Percentiles rank a stretch among this genome's conserved stretches.
Conservation (phyloP, 192 early-diverging fungal species). For the Spizellomyces punctatus region DNA sequence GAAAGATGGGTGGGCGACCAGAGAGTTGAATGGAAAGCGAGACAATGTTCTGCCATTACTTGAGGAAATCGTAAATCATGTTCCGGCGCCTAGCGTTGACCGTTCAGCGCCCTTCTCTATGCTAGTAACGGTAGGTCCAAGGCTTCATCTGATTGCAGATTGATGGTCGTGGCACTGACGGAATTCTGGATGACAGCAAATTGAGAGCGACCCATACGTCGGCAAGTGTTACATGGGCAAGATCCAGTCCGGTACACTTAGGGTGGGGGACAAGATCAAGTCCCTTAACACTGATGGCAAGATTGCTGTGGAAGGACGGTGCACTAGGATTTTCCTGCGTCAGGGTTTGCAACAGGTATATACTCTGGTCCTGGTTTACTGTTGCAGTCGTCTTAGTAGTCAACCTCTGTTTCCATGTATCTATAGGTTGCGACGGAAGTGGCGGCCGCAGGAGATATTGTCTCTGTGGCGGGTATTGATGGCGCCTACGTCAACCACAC, state of each 20-base stretch:
- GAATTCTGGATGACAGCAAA: conserved; percentile 46
- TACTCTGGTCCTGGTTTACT: background rate
- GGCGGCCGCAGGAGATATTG: conserved; percentile 83
- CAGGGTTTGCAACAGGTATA: conserved; percentile 65
- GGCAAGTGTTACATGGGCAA: conserved; percentile 83
- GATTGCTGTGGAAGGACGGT: conserved; percentile 66
- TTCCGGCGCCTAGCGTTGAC: conserved; percentile 70
- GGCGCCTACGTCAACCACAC: conserved; percentile 81
- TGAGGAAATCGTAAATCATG: conserved; percentile 71
- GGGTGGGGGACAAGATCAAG: conserved; percentile 75
- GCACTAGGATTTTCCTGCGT: conserved; percentile 76
- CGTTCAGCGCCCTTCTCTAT: conserved; percentile 71
- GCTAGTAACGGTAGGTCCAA: conserved; percentile 66
- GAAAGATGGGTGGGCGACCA: conserved; percentile 81
- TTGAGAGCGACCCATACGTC: conserved; percentile 79
- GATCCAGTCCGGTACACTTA: conserved; percentile 68
- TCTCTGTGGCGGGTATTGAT: conserved; percentile 75
- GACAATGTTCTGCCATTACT: conserved; percentile 59
- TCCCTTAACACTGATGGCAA: conserved; percentile 71
- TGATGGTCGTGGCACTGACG: background rate
- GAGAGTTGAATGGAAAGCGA: conserved; percentile 47
- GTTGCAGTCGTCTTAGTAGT: background rate
- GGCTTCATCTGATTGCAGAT: background rate
- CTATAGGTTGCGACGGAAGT: conserved; percentile 56
- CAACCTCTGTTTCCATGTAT: conserved; percentile 29